phyloP scores from a whole-genome alignment of 2,329 filamentous ascomycete genomes.

The Hymenoscyphus linearis region DNA sequence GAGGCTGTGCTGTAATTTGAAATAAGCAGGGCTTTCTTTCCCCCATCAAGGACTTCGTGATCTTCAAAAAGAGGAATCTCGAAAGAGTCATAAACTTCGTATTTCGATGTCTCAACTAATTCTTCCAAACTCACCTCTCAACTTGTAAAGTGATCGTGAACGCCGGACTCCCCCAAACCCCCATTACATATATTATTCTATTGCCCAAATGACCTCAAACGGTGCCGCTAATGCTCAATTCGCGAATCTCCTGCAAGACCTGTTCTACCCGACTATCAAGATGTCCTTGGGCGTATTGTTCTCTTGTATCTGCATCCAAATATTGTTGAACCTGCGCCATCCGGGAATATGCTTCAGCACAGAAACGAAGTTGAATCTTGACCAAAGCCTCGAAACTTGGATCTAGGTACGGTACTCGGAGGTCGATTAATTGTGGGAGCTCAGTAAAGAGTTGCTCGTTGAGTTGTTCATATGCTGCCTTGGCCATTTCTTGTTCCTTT shows the following conservation, averaged over 20 bases:
- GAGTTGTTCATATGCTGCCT: constrained; percentile 87
- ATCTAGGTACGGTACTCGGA: constrained; percentile 94
- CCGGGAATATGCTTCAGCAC: constrained; percentile 91
- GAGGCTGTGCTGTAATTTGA: constrained; percentile 3
- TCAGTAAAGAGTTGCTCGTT: constrained; percentile 95
- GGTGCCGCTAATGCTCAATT: constrained; percentile 82
- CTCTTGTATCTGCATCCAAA: constrained; percentile 87
- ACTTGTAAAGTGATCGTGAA: constrained; percentile 5
- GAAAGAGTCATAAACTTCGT: background rate
- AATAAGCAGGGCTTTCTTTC: background rate
- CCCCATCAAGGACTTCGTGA: background rate
- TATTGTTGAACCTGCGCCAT: constrained; percentile 99
- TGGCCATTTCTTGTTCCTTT: constrained; percentile 93
- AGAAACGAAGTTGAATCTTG: constrained; percentile 97
- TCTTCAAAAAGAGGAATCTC: background rate
- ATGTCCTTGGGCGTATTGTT: constrained; percentile 92
- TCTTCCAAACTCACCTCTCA: background rate
- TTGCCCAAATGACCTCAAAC: constrained; percentile 39
- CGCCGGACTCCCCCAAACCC: constrained; percentile 20
- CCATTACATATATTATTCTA: background rate
- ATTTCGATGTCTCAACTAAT: background rate
- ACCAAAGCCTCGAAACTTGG: constrained; percentile 96
- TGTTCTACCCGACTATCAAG: constrained; percentile 89
- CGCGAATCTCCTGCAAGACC: constrained; percentile 92
- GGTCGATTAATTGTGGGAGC: constrained; percentile 90